Evolutionary conservation across 805 yeast species (phyloP).

Genomic region (Middelhovenomyces tepae): DNA sequence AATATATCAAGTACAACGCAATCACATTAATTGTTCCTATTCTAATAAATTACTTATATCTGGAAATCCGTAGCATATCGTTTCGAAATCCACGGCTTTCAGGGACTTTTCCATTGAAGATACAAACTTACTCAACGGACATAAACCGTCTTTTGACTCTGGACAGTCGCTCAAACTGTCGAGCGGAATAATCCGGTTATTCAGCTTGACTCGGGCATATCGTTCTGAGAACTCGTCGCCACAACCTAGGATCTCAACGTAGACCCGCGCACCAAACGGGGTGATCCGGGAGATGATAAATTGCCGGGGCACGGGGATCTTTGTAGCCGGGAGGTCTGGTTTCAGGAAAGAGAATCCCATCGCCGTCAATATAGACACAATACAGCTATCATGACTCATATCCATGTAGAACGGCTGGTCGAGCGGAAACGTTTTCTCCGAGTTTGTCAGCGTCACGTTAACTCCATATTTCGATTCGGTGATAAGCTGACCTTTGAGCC

Average conservation of each 20-base stretch:
- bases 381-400: constrained; percentile 68
- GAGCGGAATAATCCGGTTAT: constrained; percentile 31
- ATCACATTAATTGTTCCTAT: no score
- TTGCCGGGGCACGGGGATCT: constrained; percentile 33
- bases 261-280: constrained; percentile 35
- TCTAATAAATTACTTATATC: no score
- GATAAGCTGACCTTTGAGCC: constrained; percentile 41
- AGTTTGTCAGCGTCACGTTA: constrained; percentile 33
- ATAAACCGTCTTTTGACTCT: constrained; percentile 24
- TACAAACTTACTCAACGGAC: constrained; percentile 24
- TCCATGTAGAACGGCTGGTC: constrained; percentile 52
- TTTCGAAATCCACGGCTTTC: constrained; percentile 21
- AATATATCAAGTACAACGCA: no score
- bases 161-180: constrained; percentile 28
- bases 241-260: constrained; percentile 28
- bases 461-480: constrained; percentile 42
- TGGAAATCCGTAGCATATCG: constrained; percentile 23
- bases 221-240: constrained; percentile 16
- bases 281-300: constrained; percentile 32
- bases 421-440: constrained; percentile 28
- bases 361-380: constrained; percentile 54
- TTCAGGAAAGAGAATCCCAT: constrained; percentile 41
- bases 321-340: constrained; percentile 37
- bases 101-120: constrained; percentile 23
- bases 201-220: constrained; percentile 27